Base-by-base conservation (phyloP, 2,329 filamentous ascomycete genomes). In the Fusarium lyarnte region DNA sequence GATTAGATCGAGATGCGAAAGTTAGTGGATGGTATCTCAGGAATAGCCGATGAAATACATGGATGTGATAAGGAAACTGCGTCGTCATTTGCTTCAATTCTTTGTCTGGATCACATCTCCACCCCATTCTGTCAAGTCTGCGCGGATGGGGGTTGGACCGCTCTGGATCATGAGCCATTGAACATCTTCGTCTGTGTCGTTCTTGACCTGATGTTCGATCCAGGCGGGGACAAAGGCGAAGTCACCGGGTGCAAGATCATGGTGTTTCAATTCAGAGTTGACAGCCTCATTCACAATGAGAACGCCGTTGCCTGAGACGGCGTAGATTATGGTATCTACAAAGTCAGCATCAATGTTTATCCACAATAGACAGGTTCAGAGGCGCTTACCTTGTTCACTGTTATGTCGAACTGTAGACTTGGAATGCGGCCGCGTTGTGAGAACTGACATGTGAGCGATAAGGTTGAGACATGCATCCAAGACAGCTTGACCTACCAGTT, bases 211-310 rank as follows among this genome's bases (percentile, higher is more conserved):
- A 80, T 94, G 91, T 78, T 94, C 91, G 1, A 89, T 88, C 85
- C 87, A 93, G 1, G 91, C 88, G 1, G 92, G 92, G 17, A 94
- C 87, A 60, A 93, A 85, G 6, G 90, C 91, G 79, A 92, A 94
- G 78, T 93, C 91, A 0, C 92, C 92, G 0, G 88, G 84, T 3
- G 80, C 80, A 11, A 94, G 84, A 23, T 87, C 82, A 69, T 91
- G 86, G 38, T 87, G 86, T 68, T 87, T 87, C 2, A 85, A 78
- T 35, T 85, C 81, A 38, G 82, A 82, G 51, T 85, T 86, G 17
- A 89, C 86, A 45, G 86, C 84, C 25, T 89, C 84, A 58, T 86
- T 85, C 0, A 87, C 90, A 6, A 92, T 84, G 13, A 94, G 84
- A 19, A 86, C 82, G 9, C 91, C 90, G 58, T 85, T 84, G 17